Evolutionary conservation across 306 rosid species (phyloP).

Genomic region (Geum urbanum): DNA sequence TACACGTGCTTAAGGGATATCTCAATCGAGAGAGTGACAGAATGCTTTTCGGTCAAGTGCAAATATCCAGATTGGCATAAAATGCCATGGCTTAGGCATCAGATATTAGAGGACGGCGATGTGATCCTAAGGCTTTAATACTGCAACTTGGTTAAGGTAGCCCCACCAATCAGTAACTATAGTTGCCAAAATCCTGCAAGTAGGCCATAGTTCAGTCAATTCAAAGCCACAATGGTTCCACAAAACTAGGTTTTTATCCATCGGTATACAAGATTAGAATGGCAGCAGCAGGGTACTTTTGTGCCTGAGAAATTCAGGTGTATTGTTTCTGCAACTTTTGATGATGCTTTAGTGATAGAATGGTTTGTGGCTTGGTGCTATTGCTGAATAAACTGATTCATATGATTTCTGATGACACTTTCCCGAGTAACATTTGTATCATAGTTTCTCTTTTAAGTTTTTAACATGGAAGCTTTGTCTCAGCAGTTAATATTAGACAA

Average conservation of each 20-base stretch:
- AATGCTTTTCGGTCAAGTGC: conserved; percentile 12
- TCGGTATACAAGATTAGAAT: not conserved
- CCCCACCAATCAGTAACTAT: conserved; percentile 60
- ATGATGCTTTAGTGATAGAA: conserved; percentile 1
- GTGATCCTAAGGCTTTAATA: conserved; percentile 52
- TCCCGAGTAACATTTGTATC: not conserved
- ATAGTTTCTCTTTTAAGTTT: not conserved
- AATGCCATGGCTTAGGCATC: conserved; percentile 31
- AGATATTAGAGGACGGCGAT: conserved; percentile 36
- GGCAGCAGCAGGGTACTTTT: conserved; percentile 1
- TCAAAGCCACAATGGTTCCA: conserved; percentile 22
- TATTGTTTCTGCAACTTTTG: conserved; percentile 3
- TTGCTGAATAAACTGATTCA: not conserved
- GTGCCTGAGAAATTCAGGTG: not conserved
- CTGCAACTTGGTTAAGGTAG: conserved; percentile 54
- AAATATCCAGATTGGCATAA: conserved; percentile 29
- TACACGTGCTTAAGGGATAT: not conserved
- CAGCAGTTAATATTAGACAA: not conserved
- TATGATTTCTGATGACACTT: not conserved
- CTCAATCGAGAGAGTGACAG: conserved; percentile 24
- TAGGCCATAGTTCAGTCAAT: conserved; percentile 42
- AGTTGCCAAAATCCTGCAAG: conserved; percentile 35
- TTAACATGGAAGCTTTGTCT: not conserved
- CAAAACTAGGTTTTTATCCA: conserved; percentile 13
- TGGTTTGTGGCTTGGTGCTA: not conserved